phyloP scores from a whole-genome alignment of 73 alveolate genomes.

The Paramecium sonneborni region DNA sequence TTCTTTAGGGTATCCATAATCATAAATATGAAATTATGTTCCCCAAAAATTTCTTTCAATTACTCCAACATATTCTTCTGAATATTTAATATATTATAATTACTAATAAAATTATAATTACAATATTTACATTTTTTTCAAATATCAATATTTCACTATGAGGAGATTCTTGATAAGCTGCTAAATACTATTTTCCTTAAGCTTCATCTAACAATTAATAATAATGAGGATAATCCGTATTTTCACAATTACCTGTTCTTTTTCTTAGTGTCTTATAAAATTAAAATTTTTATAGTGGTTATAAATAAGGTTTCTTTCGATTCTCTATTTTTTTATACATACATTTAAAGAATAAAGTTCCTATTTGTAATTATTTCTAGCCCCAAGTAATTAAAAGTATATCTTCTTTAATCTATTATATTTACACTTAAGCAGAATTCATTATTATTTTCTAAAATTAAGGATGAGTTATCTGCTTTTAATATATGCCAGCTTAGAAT shows the following conservation, averaged over 20 bases:
- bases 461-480: not conserved
- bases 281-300: conserved; percentile 15
- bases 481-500: not conserved
- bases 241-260: not conserved
- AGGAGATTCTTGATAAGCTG: conserved; percentile 5
- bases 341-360: not conserved
- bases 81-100: conserved; percentile 49
- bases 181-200: not conserved
- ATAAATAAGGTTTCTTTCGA: not conserved
- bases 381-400: not conserved
- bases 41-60: conserved; percentile 69
- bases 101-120: not conserved
- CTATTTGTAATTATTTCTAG: not conserved
- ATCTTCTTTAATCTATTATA: not conserved
- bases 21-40: conserved; percentile 55
- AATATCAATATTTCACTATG: conserved; percentile 47
- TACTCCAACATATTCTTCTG: conserved; percentile 48
- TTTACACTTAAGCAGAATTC: not conserved
- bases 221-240: conserved; percentile 27
- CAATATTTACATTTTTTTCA: conserved; percentile 5
- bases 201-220: conserved; percentile 44
- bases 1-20: conserved; percentile 60
- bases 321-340: not conserved
- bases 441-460: not conserved
- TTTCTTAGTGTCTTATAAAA: not conserved